phyloP scores from a whole-genome alignment of 2,329 filamentous ascomycete species.

The Pyrenophora tritici-repentis region DNA sequence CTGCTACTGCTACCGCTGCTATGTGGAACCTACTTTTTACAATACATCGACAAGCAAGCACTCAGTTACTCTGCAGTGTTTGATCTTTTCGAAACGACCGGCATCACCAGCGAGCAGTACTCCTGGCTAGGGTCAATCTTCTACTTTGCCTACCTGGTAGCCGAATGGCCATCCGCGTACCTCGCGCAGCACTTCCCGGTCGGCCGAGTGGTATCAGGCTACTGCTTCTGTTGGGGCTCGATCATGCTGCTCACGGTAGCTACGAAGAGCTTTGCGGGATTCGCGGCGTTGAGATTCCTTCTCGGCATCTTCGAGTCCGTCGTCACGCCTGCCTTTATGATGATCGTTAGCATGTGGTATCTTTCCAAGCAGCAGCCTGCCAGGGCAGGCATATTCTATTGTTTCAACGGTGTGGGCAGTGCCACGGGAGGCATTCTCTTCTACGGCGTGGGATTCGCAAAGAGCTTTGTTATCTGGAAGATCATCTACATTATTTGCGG shows the following conservation, averaged over 20 bases:
- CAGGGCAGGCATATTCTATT: slow-evolving; percentile 31
- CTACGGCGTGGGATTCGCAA: slow-evolving; percentile 51
- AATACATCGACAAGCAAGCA: slow-evolving; percentile 63
- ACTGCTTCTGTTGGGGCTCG: slow-evolving; percentile 23
- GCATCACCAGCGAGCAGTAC: slow-evolving; percentile 56
- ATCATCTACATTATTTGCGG: slow-evolving; percentile 54
- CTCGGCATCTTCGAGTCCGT: slow-evolving; percentile 30
- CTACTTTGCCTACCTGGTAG: slow-evolving; percentile 52
- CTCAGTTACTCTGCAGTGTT: slow-evolving; percentile 62
- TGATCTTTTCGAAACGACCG: slow-evolving; percentile 57
- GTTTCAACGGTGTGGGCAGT: slow-evolving; percentile 26
- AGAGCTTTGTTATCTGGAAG: slow-evolving; percentile 52
- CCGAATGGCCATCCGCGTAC: slow-evolving; percentile 27
- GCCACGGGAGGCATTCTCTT: slow-evolving; percentile 41
- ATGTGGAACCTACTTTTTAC: slow-evolving; percentile 56
- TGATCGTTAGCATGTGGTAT: slow-evolving; percentile 17
- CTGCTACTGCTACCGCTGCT: slow-evolving; percentile 58
- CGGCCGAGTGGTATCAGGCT: slow-evolving; percentile 37
- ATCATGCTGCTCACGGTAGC: slow-evolving; percentile 28
- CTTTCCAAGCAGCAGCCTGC: slow-evolving; percentile 22
- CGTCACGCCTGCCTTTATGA: slow-evolving; percentile 27
- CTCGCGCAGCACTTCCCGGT: slow-evolving; percentile 42
- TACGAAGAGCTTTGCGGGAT: slow-evolving; percentile 24
- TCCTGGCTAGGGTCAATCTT: slow-evolving; percentile 62
- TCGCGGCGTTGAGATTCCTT: slow-evolving; percentile 26